These are phyloP conservation scores for Amanita exitialis DNA, from an alignment of 768 basidiomycete genomes.

Conservation along the genomic window DNA sequence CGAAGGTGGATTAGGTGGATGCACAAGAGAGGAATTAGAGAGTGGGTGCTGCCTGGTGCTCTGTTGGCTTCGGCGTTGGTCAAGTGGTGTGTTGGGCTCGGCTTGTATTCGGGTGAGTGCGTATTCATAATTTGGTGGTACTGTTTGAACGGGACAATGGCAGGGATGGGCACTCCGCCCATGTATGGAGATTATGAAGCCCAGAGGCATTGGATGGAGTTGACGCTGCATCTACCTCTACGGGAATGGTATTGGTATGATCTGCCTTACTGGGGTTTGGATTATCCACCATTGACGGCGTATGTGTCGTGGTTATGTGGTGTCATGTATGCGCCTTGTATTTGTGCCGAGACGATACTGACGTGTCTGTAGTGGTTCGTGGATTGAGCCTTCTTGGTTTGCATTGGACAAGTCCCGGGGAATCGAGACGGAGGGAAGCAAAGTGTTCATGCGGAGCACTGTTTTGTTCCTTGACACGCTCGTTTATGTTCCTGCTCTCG, in stretches of 20 bases:
- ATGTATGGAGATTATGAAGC: constrained; percentile 93
- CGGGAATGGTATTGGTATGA: constrained; percentile 85
- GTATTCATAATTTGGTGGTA: not conserved
- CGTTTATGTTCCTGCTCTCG: constrained; percentile 66
- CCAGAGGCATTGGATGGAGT: constrained; percentile 92
- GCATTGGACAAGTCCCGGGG: constrained; percentile 61
- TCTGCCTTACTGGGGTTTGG: constrained; percentile 86
- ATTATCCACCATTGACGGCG: constrained; percentile 91
- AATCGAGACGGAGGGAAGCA: constrained; percentile 54
- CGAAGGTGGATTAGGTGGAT: constrained; percentile 71
- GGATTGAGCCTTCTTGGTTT: constrained; percentile 56
- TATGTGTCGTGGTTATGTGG: constrained; percentile 84
- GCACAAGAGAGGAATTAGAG: constrained; percentile 54
- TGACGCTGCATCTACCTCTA: constrained; percentile 69
- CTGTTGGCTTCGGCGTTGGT: constrained; percentile 46
- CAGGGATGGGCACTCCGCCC: constrained; percentile 64
- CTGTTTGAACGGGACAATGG: not conserved
- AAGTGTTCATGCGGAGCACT: constrained; percentile 72
- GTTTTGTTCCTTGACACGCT: constrained; percentile 62
- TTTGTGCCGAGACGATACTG: not conserved
- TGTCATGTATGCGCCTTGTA: constrained; percentile 39
- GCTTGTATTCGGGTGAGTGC: constrained; percentile 71
- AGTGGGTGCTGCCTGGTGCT: constrained; percentile 47
- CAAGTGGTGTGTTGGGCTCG: constrained; percentile 64
- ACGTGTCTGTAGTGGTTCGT: constrained; percentile 19